Conservation (phyloP, 1,284 basidiomycete genomes). For the Prillingera fragicola region DNA sequence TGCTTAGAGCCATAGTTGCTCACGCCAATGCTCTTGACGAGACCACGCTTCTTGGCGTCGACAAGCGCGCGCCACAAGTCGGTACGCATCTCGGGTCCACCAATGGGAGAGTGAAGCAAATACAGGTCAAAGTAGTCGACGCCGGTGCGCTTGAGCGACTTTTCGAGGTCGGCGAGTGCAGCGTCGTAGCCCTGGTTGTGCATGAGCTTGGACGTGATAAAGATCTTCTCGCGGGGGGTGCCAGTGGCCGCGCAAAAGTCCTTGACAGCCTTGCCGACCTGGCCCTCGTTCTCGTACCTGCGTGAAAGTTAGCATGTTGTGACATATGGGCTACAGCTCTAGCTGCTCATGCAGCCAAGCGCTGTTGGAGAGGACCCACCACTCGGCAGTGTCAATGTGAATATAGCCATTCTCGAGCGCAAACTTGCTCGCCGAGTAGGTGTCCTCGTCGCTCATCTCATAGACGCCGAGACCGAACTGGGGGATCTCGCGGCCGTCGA, state of each 20-base stretch:
- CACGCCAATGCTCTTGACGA: slow-evolving; percentile 49
- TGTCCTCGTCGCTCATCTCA: slow-evolving; percentile 58
- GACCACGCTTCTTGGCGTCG: slow-evolving; percentile 47
- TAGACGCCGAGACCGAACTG: slow-evolving; percentile 62
- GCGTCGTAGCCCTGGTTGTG: slow-evolving; percentile 55
- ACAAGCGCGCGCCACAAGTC: slow-evolving; percentile 49
- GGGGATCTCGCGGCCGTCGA: slow-evolving; percentile 61
- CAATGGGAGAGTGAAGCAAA: slow-evolving; percentile 50
- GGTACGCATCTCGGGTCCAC: slow-evolving; percentile 44
- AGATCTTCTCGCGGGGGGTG: slow-evolving; percentile 57
- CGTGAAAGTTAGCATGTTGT: too few species aligned
- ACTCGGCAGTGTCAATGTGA: slow-evolving; percentile 56
- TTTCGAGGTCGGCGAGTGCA: slow-evolving; percentile 54
- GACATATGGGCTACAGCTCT: too few species aligned
- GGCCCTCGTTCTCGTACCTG: slow-evolving; percentile 66
- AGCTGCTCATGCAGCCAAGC: not conserved
- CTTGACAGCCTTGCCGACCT: slow-evolving; percentile 58
- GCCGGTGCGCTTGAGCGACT: slow-evolving; percentile 55
- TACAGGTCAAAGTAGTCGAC: slow-evolving; percentile 51
- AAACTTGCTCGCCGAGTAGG: slow-evolving; percentile 57
- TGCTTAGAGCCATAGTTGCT: slow-evolving; percentile 51
- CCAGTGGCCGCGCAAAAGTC: slow-evolving; percentile 49
- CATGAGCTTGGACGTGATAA: slow-evolving; percentile 65
- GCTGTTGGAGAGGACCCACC: too few species aligned
- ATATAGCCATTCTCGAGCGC: slow-evolving; percentile 65